Evolutionary conservation across 108 stramenopile species (phyloP).

Genomic region (Parietichytrium sp.): DNA sequence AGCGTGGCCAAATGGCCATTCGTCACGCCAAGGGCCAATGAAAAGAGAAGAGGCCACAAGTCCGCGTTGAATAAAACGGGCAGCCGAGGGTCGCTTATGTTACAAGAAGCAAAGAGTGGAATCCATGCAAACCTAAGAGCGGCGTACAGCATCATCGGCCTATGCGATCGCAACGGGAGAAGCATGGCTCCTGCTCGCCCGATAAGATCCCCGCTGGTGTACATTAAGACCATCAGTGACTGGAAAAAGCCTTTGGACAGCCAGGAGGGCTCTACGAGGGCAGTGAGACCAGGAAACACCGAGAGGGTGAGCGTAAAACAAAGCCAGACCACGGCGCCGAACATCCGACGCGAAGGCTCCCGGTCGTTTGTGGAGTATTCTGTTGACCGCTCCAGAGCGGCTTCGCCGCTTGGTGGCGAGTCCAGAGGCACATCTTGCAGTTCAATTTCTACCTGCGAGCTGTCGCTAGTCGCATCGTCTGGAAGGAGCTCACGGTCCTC

Average conservation of each 20-base stretch:
- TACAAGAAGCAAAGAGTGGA: background rate
- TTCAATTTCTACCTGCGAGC: background rate
- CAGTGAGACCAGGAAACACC: conserved; percentile 18
- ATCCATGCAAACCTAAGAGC: background rate
- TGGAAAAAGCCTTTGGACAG: background rate
- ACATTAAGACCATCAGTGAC: background rate
- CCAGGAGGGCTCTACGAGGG: background rate
- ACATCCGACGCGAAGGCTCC: background rate
- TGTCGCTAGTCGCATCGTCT: background rate
- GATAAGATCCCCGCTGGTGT: background rate
- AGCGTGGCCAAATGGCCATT: conserved; percentile 3
- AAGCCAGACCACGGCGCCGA: background rate
- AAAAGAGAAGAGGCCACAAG: background rate
- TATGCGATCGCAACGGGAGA: background rate
- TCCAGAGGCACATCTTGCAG: background rate
- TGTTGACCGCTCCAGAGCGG: background rate
- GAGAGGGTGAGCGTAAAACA: background rate
- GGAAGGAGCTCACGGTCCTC: background rate
- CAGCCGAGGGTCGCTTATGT: background rate
- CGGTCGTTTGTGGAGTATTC: background rate
- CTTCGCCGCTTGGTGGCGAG: background rate
- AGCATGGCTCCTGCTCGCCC: too few species aligned
- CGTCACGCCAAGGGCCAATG: background rate
- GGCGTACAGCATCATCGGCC: background rate
- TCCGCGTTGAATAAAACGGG: background rate